Percentiles rank a stretch among this genome's conserved stretches.
Conservation (phyloP, 352 stramenopile genomes). For the Lagenidium sp. region DNA sequence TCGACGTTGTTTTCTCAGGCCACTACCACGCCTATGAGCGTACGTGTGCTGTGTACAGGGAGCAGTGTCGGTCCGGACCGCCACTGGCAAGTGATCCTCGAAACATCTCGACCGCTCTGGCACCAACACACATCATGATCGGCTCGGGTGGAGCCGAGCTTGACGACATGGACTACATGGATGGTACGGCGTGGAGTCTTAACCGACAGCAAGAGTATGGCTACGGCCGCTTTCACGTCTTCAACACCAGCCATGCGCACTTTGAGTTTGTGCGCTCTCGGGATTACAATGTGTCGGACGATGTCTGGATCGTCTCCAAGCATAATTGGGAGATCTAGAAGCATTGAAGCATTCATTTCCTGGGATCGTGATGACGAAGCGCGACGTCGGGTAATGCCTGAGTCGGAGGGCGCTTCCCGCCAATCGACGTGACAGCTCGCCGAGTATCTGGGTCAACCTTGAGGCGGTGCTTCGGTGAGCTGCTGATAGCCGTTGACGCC, state of each 20-base stretch:
- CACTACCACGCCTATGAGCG: slow-evolving; percentile 28
- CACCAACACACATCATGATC: slow-evolving; percentile 30
- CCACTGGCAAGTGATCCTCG: too few relatives aligned
- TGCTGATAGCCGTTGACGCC: slow-evolving; percentile 11
- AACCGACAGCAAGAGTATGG: slow-evolving; percentile 23
- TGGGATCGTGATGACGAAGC: too few relatives aligned
- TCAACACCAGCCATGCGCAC: slow-evolving; percentile 24
- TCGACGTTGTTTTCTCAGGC: slow-evolving; percentile 19
- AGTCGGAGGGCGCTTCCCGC: background rate
- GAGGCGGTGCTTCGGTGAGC: too few relatives aligned
- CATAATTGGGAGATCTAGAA: slow-evolving; percentile 19
- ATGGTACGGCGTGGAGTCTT: slow-evolving; percentile 11
- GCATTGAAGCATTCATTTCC: too few relatives aligned
- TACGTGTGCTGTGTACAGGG: slow-evolving; percentile 17
- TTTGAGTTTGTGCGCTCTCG: slow-evolving; percentile 27
- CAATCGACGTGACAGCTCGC: background rate
- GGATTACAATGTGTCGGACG: slow-evolving; percentile 19
- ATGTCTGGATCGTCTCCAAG: slow-evolving; percentile 22
- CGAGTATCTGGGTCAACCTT: too few relatives aligned
- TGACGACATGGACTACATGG: slow-evolving; percentile 20
- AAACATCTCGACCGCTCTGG: slow-evolving; percentile 7
- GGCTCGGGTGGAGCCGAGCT: slow-evolving; percentile 30
- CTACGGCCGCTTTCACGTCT: slow-evolving; percentile 28
- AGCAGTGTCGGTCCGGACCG: slow-evolving; percentile 8
- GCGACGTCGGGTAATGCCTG: too few relatives aligned